Conservation (phyloP, 2,329 filamentous ascomycete genomes). For the Exophiala xenobiotica region DNA sequence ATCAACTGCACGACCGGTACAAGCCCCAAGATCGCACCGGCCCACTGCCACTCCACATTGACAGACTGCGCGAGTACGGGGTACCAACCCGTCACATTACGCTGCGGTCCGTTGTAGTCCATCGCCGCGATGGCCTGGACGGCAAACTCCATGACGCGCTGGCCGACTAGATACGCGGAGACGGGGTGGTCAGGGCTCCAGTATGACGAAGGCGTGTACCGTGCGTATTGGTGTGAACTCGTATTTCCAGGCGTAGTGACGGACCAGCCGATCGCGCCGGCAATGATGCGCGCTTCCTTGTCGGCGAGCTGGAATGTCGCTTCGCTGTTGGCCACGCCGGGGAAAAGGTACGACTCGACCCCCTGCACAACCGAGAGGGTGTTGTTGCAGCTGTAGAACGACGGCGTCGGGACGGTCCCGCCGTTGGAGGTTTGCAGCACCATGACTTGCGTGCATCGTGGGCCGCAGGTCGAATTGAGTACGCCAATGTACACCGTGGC, state of each 20-base stretch:
- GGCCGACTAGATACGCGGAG: conserved; percentile 11
- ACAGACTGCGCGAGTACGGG: conserved; percentile 81
- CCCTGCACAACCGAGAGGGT: conserved; percentile 19
- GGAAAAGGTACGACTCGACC: conserved; percentile 15
- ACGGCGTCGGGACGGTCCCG: conserved; percentile 12
- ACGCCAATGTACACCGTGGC: conserved; percentile 25
- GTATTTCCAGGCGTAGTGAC: neutral
- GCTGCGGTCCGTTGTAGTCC: conserved; percentile 27
- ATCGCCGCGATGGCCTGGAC: conserved; percentile 28
- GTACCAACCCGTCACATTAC: conserved; percentile 78
- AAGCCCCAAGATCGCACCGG: conserved; percentile 23
- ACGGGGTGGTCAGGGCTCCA: conserved; percentile 19
- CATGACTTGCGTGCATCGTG: conserved; percentile 26
- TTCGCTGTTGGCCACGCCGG: conserved; percentile 9
- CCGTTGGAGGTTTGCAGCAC: conserved; percentile 21
- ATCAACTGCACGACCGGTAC: conserved; percentile 26
- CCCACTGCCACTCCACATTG: conserved; percentile 63
- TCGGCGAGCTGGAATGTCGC: conserved; percentile 21
- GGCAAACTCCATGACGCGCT: conserved; percentile 24
- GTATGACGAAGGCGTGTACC: conserved; percentile 21
- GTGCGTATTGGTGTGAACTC: conserved; percentile 14
- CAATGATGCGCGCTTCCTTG: conserved; percentile 23
- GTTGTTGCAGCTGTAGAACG: conserved; percentile 28
- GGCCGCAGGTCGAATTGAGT: conserved; percentile 27
- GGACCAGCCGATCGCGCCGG: conserved; percentile 29